Conservation (phyloP, 768 basidiomycete species). For the Phylloporus sp. region DNA sequence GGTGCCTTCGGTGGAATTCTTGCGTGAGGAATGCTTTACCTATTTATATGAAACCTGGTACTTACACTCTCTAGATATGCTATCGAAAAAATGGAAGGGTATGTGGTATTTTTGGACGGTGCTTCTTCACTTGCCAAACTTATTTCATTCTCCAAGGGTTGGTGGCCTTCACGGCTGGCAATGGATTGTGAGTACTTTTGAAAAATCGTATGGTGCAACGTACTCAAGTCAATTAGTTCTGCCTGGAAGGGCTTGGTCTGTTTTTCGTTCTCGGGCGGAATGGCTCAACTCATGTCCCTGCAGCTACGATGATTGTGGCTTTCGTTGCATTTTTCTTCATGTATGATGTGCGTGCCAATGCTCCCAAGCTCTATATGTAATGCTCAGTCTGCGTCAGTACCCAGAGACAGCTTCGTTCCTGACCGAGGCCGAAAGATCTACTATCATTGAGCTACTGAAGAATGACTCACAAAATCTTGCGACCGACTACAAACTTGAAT, state of each 20-base stretch:
- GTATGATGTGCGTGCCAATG: constrained; percentile 41
- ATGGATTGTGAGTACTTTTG: constrained; percentile 31
- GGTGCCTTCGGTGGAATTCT: constrained; percentile 48
- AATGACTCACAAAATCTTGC: constrained; percentile 43
- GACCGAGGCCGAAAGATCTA: constrained; percentile 41
- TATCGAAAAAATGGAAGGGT: constrained; percentile 34
- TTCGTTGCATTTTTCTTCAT: constrained; percentile 43
- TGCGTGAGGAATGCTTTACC: constrained; percentile 36
- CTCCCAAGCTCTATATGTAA: neutral
- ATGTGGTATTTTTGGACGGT: constrained; percentile 18
- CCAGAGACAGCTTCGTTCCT: constrained; percentile 58
- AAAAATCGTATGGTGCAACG: neutral
- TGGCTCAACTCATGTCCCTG: neutral
- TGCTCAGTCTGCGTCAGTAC: constrained; percentile 32
- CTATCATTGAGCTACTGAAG: constrained; percentile 39
- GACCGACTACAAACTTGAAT: constrained; percentile 42
- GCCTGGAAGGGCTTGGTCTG: constrained; percentile 29
- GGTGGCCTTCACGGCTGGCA: constrained; percentile 35
- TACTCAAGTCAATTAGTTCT: constrained; percentile 20
- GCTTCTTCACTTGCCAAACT: neutral
- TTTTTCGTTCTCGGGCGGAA: neutral
- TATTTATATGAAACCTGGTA: neutral
- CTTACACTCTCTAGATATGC: constrained; percentile 28
- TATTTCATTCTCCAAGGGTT: constrained; percentile 10
- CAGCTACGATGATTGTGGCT: constrained; percentile 22